Conservation (phyloP, 345 rosid species). For the Euphorbia peplus region DNA sequence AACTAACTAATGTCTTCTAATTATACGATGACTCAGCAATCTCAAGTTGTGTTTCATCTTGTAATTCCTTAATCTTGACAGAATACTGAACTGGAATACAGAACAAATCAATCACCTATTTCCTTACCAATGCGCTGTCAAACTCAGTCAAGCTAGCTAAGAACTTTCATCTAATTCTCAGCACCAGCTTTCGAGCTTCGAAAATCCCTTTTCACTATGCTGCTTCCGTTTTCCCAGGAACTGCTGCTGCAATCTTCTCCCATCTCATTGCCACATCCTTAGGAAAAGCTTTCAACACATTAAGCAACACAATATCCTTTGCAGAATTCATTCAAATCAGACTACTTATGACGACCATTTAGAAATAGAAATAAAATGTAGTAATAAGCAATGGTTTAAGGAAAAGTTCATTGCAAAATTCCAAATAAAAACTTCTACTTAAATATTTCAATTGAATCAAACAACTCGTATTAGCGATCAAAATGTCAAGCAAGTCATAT, state of each 20-base stretch:
- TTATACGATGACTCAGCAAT: too few relatives aligned
- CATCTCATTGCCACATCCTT: conserved; percentile 85
- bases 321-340: conserved; percentile 16
- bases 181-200: conserved; percentile 65
- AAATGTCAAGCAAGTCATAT: background rate
- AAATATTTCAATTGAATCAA: background rate
- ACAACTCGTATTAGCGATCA: background rate
- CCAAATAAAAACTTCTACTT: background rate
- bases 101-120: too few relatives aligned
- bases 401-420: background rate
- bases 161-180: conserved; percentile 34
- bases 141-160: too few relatives aligned
- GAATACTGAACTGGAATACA: too few relatives aligned
- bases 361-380: too few relatives aligned
- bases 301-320: conserved; percentile 83
- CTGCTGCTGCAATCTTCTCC: conserved; percentile 92
- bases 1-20: too few relatives aligned
- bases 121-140: conserved; percentile 2
- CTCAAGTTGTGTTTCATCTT: too few relatives aligned
- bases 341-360: background rate
- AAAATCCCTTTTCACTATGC: conserved; percentile 80
- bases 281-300: conserved; percentile 77
- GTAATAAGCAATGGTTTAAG: background rate
- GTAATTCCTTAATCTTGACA: too few relatives aligned
- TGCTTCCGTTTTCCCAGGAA: conserved; percentile 72